Base-by-base conservation (phyloP, 805 yeast species). In the Diddensiella caesifluorescens region DNA sequence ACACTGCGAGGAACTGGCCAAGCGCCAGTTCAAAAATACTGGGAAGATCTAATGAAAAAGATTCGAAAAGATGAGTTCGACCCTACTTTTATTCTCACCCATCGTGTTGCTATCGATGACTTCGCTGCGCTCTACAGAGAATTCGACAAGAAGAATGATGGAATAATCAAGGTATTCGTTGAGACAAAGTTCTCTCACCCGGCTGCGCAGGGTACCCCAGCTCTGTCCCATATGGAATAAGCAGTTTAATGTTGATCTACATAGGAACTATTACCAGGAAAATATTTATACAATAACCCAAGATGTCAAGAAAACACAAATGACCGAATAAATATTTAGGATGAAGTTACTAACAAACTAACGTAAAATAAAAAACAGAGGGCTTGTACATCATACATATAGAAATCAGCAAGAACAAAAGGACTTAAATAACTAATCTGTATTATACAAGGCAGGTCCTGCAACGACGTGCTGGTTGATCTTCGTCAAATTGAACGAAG, bases 141-240 rank as follows among this genome's bases (percentile, higher is more conserved):
- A 13, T 50, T 51, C 40, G 53, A 50, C 15, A 42, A 51, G 25
- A 45, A 38, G 38, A 46, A 48, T 26, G 40, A 44, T 21, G 52
- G 51, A 5, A 39, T 51, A 29, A 39, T 41, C 41, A 46, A 42
- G 12, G 44, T 15, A 15, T 45, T 49, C 35, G 43, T 42, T 9
- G 31, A 41, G 19, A 43, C 46, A 10, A 41, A 22, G 22, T 42
- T 42, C 25, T 42, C 47, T 15, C 32, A 23, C 15, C 30, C 38
- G 29, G 12, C 10, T 9, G 27, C 27, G 12, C 7, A 12, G 7
- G 12, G 12, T 12, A 23, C 27, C 10, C 27, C 27, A 12, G 27
- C 12, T 7, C 27, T 23, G 7, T 9, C 27, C 10, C 27, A 23
- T 23, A n/a, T n/a, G n/a, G n/a, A n/a, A n/a, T n/a, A n/a, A n/a